Percentiles rank a stretch among this genome's conserved stretches.
phyloP scores from a whole-genome alignment of 2,329 filamentous ascomycete species.

The Colletotrichum sansevieriae region DNA sequence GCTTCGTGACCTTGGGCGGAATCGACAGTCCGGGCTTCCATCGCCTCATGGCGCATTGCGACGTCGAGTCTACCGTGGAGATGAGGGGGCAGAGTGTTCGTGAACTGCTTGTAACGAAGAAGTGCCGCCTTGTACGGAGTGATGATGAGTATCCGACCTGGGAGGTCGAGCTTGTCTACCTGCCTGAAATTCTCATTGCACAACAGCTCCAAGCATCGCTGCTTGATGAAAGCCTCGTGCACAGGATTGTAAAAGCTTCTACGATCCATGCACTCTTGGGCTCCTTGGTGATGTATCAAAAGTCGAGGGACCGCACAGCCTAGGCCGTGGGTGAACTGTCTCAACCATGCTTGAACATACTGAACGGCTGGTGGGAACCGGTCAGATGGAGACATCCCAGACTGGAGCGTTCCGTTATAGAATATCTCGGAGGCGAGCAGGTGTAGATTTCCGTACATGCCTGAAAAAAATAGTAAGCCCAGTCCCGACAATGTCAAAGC shows the following conservation, averaged over 20 bases:
- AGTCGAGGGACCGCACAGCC: constrained; percentile 52
- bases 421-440: constrained; percentile 57
- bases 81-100: constrained; percentile 12
- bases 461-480: background rate
- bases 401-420: constrained; percentile 55
- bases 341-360: constrained; percentile 49
- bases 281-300: constrained; percentile 49
- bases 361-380: constrained; percentile 47
- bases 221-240: constrained; percentile 55
- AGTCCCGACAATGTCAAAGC: background rate
- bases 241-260: constrained; percentile 57
- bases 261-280: constrained; percentile 46
- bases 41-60: background rate
- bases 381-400: constrained; percentile 44
- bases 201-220: constrained; percentile 50
- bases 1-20: constrained; percentile 62
- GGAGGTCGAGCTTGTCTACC: constrained; percentile 43
- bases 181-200: constrained; percentile 50
- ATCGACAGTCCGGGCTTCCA: constrained; percentile 56
- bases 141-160: constrained; percentile 58
- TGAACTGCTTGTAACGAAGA: constrained; percentile 49
- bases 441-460: constrained; percentile 54
- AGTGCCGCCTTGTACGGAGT: constrained; percentile 58
- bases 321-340: constrained; percentile 43
- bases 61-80: constrained; percentile 21